Percentiles rank a stretch among this genome's conserved stretches.
Evolutionary conservation across 208 protist genomes (phyloP).

Genomic region (Trypanosoma melophagium): DNA sequence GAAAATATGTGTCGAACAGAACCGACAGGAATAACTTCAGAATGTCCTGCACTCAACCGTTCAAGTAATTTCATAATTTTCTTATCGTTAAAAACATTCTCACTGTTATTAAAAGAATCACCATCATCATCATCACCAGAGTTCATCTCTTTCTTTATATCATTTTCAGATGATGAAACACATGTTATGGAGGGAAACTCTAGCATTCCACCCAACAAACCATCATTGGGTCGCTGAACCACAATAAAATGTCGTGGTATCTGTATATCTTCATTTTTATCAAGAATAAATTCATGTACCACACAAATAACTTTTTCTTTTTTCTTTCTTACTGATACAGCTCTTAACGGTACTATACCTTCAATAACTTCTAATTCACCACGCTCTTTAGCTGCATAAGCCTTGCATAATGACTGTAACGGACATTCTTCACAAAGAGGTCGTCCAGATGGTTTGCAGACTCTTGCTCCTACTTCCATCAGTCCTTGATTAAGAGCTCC

Average conservation of each 20-base stretch:
- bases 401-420: conserved; percentile 52
- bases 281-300: conserved; percentile 56
- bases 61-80: conserved; percentile 5
- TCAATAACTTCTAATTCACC: conserved; percentile 72
- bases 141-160: not conserved
- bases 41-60: conserved; percentile 11
- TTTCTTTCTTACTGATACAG: conserved; percentile 38
- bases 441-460: conserved; percentile 78
- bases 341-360: conserved; percentile 74
- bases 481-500: conserved; percentile 89
- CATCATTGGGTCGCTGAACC: conserved; percentile 47
- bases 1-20: conserved; percentile 78
- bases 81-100: not conserved
- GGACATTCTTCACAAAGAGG: conserved; percentile 78
- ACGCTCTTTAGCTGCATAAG: conserved; percentile 32
- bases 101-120: no score
- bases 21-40: conserved; percentile 20
- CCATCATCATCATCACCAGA: not conserved
- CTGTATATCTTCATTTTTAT: not conserved
- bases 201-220: conserved; percentile 82
- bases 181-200: conserved; percentile 69
- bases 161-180: conserved; percentile 5
- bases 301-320: conserved; percentile 64
- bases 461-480: conserved; percentile 91
- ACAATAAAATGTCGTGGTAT: conserved; percentile 54